A percentile compares a stretch with the other conserved stretches of the same genome.
Evolutionary conservation across 805 yeast species (phyloP).

Genomic region (Ogataea ganodermae): DNA sequence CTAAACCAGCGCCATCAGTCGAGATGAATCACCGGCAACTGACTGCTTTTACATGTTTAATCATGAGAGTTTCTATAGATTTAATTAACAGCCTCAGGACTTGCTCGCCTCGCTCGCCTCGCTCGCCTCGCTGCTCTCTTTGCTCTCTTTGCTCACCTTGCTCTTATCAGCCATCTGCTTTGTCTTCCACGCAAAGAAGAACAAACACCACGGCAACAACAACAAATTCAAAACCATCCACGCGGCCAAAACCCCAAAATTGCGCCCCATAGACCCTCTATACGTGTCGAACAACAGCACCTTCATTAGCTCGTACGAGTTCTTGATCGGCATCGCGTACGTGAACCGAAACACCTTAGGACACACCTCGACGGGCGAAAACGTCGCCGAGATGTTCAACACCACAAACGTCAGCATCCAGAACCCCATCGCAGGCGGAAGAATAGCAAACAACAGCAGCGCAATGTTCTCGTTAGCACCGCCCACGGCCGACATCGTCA

Average conservation of each 20-base stretch:
- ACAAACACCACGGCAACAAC: slow-evolving; percentile 46
- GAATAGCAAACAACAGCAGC: slow-evolving; percentile 47
- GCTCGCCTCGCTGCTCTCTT: not conserved
- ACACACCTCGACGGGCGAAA: slow-evolving; percentile 60
- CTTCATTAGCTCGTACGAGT: slow-evolving; percentile 61
- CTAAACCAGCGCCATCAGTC: too few relatives aligned
- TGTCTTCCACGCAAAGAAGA: slow-evolving; percentile 41
- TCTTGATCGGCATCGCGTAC: slow-evolving; percentile 68
- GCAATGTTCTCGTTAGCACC: slow-evolving; percentile 70
- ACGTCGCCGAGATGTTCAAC: slow-evolving; percentile 66
- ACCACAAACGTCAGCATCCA: slow-evolving; percentile 76
- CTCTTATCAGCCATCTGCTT: slow-evolving; percentile 15
- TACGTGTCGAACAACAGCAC: slow-evolving; percentile 59
- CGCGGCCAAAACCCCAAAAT: slow-evolving; percentile 57
- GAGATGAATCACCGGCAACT: too few relatives aligned
- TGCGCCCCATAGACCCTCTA: slow-evolving; percentile 58
- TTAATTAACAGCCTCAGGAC: too few relatives aligned
- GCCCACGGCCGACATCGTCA: slow-evolving; percentile 78
- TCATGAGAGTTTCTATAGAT: too few relatives aligned
- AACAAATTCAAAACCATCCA: slow-evolving; percentile 59
- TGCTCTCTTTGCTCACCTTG: not conserved
- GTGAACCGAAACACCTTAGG: slow-evolving; percentile 64
- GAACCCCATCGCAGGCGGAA: slow-evolving; percentile 68
- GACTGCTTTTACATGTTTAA: too few relatives aligned
- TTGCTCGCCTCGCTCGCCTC: not conserved